Percentiles rank a stretch among this genome's conserved stretches.
Conservation (phyloP, 208 protist species). For the Leishmania major region DNA sequence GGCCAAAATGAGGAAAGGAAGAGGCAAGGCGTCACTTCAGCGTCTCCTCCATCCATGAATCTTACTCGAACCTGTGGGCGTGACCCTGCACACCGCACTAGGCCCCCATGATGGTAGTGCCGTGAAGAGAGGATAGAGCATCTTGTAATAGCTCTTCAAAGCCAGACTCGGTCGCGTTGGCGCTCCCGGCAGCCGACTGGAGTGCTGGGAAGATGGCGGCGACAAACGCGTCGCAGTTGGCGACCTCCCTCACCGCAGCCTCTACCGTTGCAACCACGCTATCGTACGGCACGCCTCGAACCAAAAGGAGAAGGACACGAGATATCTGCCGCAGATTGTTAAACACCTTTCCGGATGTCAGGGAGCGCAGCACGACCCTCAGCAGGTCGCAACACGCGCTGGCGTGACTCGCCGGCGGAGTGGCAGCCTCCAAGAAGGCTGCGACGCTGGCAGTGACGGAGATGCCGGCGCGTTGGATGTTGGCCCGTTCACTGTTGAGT, state of each 20-base stretch:
- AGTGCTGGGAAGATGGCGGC: conserved; percentile 29
- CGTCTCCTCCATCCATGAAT: not conserved
- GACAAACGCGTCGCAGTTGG: conserved; percentile 22
- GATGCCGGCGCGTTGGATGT: conserved; percentile 68
- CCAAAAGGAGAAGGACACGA: conserved; percentile 27
- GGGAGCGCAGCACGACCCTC: conserved; percentile 29
- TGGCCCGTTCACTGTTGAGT: conserved; percentile 45
- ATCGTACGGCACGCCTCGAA: conserved; percentile 14
- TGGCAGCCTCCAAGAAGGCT: conserved; percentile 36
- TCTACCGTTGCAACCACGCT: conserved; percentile 18
- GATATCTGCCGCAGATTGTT: conserved; percentile 37
- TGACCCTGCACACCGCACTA: not conserved
- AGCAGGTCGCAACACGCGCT: conserved; percentile 36
- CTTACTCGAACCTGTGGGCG: not conserved
- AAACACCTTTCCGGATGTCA: conserved; percentile 32
- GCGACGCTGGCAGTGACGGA: conserved; percentile 51
- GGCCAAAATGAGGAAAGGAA: not conserved
- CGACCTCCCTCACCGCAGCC: conserved; percentile 18
- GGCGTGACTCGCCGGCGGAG: conserved; percentile 11
- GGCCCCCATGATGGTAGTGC: conserved; percentile 33
- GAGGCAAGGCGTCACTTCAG: not conserved
- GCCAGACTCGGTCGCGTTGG: conserved; percentile 6
- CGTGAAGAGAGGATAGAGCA: conserved; percentile 34
- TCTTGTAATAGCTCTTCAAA: conserved; percentile 53
- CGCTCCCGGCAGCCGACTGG: conserved; percentile 8